Base-by-base conservation (phyloP, 2,329 filamentous ascomycete genomes). In the Dryadomyces quercus-mongolicae region DNA sequence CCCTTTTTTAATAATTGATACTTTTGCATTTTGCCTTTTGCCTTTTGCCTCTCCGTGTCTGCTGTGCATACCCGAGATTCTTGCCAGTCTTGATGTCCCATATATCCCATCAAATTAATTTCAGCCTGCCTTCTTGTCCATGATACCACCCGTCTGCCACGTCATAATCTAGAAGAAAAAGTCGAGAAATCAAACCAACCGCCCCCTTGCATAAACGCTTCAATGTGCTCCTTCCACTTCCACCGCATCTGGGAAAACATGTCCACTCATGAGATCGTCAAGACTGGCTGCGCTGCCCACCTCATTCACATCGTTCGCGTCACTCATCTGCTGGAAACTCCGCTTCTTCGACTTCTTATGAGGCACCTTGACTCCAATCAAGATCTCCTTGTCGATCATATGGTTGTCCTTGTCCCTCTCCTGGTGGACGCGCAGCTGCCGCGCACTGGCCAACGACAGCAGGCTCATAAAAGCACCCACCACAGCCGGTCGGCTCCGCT, bases 391-490 rank as follows among this genome's bases (percentile, higher is more conserved):
- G 56, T 56, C 58, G 20, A 60, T 53, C 18, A n/a, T 22, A 3
- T 31, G 16, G n/a, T 36, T 38, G 15, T 42, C 49, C 7, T 51
- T 46, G 10, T 9, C 6, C 10, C 49, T 48, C 2, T 57, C 50
- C 2, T 58, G 55, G 8, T 52, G 49, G 15, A 60, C 31, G n/a
- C 52, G 50, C 44, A 60, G 45, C 53, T 54, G 38, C n/a, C 46
- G 50, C 2, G 49, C 21, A 1, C 55, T 58, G 1, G 56, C 58
- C 47, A 60, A 53, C 42, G 59, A 42, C 54, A 60, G 43, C 40
- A 60, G 46, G 21, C 56, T 59, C 59, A 60, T 59, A 38, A 60
- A 60, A 7, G 59, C 58, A 10, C 54, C 54, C 16, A 60, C 59
- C 16, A 60, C 58, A 1, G 59, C 58, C 5, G 54, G 44, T 2